Evolutionary conservation across 176 grass and related monocot species (phyloP), one percentile per base, ranked within the genome.

Genomic region (Eremochloa ophiuroides): DNA sequence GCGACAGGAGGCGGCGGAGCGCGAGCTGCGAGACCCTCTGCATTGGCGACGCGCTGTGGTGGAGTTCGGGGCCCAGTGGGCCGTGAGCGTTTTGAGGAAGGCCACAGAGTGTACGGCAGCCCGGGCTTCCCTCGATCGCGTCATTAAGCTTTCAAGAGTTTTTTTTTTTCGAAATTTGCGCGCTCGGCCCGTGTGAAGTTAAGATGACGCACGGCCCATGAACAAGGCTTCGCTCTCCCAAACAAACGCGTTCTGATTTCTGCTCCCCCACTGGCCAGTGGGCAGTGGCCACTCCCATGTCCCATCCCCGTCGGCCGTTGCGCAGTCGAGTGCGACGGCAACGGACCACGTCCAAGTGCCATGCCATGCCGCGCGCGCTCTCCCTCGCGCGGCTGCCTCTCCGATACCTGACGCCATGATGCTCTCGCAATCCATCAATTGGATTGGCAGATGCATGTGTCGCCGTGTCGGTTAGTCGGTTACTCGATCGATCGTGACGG

Each of bases 1-100:
- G 70, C 74, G 84, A 65, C 69, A 76, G 56, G 70, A 87, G 80
- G 80, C 84, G 80, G 75, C 80, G 84, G 34, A 85, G 73, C 29
- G 66, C 72, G 35, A 82, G 56, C 65, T 82, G 78, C 77, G 77
- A 84, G 73, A 85, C 13, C 60, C 85, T 87, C 77, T 70, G 85
- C 89, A 85, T 91, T n/a, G 2, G 50, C 46, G 66, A 59, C 23
- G 6, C 2, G 43, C 10, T 18, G 73, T 0, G 29, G 66, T 1
- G n/a, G 42, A 4, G 71, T 23, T 84, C 26, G 14, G 9, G 43
- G 62, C 82, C 71, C 53, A 80, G 18, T 84, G 29, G 87, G 81
- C 87, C 35, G 42, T 40, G 0, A 20, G 15, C 43, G 46, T 81
- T 74, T 68, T 25, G 17, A 44, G 5, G 59, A 22, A 48, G 4